Evolutionary conservation across 2,329 filamentous ascomycete genomes (phyloP).

Genomic region (Aureobasidium melanogenum): DNA sequence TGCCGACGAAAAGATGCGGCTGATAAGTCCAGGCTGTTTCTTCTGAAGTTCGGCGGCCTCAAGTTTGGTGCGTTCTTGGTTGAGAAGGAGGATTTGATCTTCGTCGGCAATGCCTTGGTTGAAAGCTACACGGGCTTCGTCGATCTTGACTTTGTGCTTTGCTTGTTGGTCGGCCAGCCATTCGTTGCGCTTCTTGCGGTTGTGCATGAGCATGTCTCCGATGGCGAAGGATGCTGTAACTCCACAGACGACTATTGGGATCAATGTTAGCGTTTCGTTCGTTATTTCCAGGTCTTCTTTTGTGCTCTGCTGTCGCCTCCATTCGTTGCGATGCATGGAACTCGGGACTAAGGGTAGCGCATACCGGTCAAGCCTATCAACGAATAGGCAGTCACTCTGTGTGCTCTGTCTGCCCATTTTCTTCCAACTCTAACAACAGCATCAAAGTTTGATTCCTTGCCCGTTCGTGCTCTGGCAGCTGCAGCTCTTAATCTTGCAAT

Average conservation of each 20-base stretch:
- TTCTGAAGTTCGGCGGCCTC: slow-evolving; percentile 39
- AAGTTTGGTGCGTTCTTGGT: slow-evolving; percentile 54
- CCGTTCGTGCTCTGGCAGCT: slow-evolving; percentile 37
- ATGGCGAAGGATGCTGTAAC: slow-evolving; percentile 56
- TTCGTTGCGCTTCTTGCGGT: slow-evolving; percentile 54
- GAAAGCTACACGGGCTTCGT: slow-evolving; percentile 35
- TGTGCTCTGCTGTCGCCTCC: background rate
- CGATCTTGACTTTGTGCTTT: slow-evolving; percentile 34
- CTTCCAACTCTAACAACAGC: slow-evolving; percentile 44
- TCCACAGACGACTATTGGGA: slow-evolving; percentile 44
- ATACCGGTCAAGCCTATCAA: slow-evolving; percentile 55
- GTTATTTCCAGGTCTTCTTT: background rate
- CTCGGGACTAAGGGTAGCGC: background rate
- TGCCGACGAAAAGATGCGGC: slow-evolving; percentile 25
- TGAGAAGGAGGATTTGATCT: slow-evolving; percentile 43
- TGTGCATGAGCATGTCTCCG: slow-evolving; percentile 58
- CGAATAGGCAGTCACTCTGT: slow-evolving; percentile 50
- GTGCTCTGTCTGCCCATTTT: slow-evolving; percentile 50
- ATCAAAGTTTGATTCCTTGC: slow-evolving; percentile 47
- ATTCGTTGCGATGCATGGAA: background rate
- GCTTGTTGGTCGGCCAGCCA: slow-evolving; percentile 48
- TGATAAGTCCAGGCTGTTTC: slow-evolving; percentile 29
- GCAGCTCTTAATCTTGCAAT: slow-evolving; percentile 43
- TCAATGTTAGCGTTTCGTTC: background rate
- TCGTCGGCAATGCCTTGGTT: slow-evolving; percentile 37